Evolutionary conservation across 306 rosid genomes (phyloP), one percentile per base, ranked within the genome.

Genomic region (Alnus glutinosa): DNA sequence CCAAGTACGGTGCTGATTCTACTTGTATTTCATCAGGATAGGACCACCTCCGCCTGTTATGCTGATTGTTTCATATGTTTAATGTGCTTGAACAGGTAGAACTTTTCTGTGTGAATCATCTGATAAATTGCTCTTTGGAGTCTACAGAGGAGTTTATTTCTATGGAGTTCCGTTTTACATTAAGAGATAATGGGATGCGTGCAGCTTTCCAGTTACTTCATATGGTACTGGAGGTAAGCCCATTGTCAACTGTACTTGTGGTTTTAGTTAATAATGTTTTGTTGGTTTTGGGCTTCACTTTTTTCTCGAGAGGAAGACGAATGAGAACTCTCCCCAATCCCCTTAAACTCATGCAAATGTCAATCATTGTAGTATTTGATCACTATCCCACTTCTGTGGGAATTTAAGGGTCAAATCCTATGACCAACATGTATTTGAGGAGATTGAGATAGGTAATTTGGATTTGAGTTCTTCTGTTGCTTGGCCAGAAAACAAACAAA

Each of bases 161-260:
- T 66, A 93, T 95, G 99, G 99, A 95, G 88, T 95, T 95, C 67
- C 99, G 99, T 82, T 95, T 95, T 87, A 95, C 98, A 71, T 84
- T 95, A 78, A 87, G 98, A 87, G 98, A 95, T 81, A 84, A 93
- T 80, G 98, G 98, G 73, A 95, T 95, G 99, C 93, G 93, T 63
- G 98, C 99, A 3, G 99, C 99, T 84, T 95, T 95, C 84, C 99
- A 95, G 83, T 86, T 95, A 84, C 98, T 95, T 84, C 99, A 95
- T 82, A 95, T 95, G 99, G 99, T 95, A 34, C 93, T 95, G 66
- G 99, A 95, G 99, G 98, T 93, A 88, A 81, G 48, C 78, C 67
- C 71, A 66, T 79, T 66, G 50, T 23, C 81, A 57, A 15, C 44
- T 75, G 51, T 71, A 32, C 58, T 68, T 16, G 30, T 68, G 52